A percentile compares a stretch with the other conserved stretches of the same genome.
phyloP scores from a whole-genome alignment of 345 rosid genomes.

The Sonneratia alba region DNA sequence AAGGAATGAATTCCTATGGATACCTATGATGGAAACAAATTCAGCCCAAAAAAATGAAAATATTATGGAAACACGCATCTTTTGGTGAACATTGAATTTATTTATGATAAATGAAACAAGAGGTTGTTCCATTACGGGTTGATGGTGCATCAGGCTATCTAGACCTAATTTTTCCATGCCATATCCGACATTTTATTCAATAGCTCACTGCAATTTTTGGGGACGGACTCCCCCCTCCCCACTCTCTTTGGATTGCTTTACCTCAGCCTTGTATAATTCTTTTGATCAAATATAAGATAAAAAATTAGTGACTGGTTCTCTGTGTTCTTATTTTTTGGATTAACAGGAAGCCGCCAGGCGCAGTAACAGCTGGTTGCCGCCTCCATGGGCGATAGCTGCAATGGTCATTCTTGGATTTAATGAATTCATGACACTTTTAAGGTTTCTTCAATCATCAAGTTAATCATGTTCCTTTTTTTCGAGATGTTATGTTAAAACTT shows the following conservation, averaged over 20 bases:
- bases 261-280: neutral
- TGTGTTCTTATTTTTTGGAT: neutral
- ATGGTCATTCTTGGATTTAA: constrained; percentile 81
- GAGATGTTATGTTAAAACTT: neutral
- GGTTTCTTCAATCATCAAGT: constrained; percentile 30
- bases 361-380: constrained; percentile 95
- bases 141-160: neutral
- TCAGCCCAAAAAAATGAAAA: neutral
- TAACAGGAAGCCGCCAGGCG: constrained; percentile 94
- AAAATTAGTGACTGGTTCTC: neutral
- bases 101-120: neutral
- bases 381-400: constrained; percentile 98
- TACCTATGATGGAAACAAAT: neutral
- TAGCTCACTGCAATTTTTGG: neutral
- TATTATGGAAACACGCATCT: neutral
- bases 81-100: neutral
- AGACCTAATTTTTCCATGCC: neutral
- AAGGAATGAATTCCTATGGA: neutral
- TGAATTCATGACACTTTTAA: constrained; percentile 95
- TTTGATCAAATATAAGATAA: neutral
- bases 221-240: neutral
- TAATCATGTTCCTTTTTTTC: neutral
- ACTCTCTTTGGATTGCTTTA: neutral
- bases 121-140: neutral
- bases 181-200: neutral